These are phyloP conservation scores for Schizosaccharomyces pombe DNA, from an alignment of 805 yeast genomes.

Conservation along the genomic window DNA sequence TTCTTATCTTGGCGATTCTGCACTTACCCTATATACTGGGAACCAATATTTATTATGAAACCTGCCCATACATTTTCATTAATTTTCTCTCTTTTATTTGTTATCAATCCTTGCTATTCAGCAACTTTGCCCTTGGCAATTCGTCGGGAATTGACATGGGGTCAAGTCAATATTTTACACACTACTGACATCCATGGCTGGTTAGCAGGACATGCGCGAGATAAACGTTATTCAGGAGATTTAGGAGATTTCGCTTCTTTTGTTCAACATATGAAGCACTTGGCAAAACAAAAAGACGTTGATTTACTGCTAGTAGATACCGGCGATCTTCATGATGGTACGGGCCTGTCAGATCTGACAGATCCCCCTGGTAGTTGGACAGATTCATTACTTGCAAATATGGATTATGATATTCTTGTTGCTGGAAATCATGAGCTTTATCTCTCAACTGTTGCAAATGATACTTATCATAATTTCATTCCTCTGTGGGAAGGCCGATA, in stretches of 20 bases:
- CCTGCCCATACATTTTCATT: background rate
- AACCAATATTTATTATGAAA: background rate
- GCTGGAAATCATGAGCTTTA: conserved; percentile 86
- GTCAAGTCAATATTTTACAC: conserved; percentile 62
- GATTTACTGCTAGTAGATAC: conserved; percentile 64
- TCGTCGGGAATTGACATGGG: conserved; percentile 28
- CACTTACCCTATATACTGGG: too few species aligned
- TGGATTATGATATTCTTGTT: conserved; percentile 56
- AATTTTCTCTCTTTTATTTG: background rate
- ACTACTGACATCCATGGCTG: conserved; percentile 95
- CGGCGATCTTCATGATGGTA: conserved; percentile 90
- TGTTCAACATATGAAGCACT: conserved; percentile 24
- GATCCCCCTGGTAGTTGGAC: conserved; percentile 44
- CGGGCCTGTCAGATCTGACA: conserved; percentile 60
- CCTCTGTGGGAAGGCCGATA: conserved; percentile 35
- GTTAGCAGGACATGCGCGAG: conserved; percentile 75
- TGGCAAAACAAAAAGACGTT: conserved; percentile 24
- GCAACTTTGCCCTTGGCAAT: background rate
- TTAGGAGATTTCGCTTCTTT: conserved; percentile 85
- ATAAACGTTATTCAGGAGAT: conserved; percentile 52
- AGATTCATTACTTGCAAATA: conserved; percentile 32
- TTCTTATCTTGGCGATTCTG: too few species aligned
- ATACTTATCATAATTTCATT: conserved; percentile 41
- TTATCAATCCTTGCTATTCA: background rate
- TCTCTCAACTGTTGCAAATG: conserved; percentile 33